These are phyloP conservation scores for Artemisia annua DNA, from an alignment of 129 eudicot species.

Conservation along the genomic window DNA sequence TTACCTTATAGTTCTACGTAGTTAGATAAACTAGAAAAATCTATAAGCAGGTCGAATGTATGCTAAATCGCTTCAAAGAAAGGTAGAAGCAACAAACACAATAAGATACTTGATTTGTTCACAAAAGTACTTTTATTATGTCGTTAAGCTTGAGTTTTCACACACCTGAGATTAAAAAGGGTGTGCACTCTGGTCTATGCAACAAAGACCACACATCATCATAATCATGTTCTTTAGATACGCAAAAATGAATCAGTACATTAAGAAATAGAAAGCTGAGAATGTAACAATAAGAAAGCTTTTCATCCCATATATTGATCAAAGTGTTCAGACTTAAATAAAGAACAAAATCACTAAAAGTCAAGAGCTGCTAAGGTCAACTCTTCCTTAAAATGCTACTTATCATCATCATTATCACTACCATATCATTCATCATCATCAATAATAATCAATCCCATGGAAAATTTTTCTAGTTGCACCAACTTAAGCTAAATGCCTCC, in stretches of 20 bases:
- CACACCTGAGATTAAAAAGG: no score
- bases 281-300: not conserved
- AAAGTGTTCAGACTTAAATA: not conserved
- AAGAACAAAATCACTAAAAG: not conserved
- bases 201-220: no score
- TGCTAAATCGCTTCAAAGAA: no score
- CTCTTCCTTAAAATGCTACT: not conserved
- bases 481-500: not conserved
- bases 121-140: no score
- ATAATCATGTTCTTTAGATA: no score
- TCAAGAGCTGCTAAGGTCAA: not conserved
- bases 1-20: no score
- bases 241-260: not conserved
- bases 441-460: not conserved
- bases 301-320: not conserved
- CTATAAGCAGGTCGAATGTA: no score
- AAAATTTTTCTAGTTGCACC: not conserved
- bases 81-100: no score
- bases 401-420: conserved; percentile 2
- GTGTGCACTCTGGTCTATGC: no score
- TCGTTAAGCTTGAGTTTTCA: no score
- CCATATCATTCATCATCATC: conserved; percentile 5
- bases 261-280: not conserved
- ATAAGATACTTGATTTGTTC: no score
- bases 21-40: no score